These are phyloP conservation scores for Penicillium frequentans DNA, from an alignment of 2,329 filamentous ascomycete species.

Conservation along the genomic window DNA sequence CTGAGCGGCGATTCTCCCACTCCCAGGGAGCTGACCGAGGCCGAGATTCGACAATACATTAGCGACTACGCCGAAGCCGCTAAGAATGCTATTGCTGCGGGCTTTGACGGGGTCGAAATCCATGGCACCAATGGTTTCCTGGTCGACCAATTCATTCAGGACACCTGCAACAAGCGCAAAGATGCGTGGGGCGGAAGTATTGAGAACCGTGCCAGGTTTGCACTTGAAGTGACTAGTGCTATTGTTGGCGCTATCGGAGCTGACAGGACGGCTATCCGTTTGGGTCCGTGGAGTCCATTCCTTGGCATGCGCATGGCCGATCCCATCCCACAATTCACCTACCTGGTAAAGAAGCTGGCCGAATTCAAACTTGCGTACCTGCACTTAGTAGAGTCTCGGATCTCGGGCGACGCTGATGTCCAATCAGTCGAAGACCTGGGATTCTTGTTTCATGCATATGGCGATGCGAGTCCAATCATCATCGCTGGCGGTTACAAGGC, in stretches of 20 bases:
- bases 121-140: slow-evolving; percentile 53
- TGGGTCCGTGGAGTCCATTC: slow-evolving; percentile 44
- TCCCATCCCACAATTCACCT: slow-evolving; percentile 62
- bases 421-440: no score
- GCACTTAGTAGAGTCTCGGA: slow-evolving; percentile 35
- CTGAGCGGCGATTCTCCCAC: background rate
- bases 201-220: slow-evolving; percentile 55
- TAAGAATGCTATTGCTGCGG: slow-evolving; percentile 54
- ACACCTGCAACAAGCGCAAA: slow-evolving; percentile 48
- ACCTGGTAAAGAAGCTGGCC: slow-evolving; percentile 55
- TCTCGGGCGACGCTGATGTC: no score
- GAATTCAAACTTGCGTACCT: slow-evolving; percentile 59
- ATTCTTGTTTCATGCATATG: slow-evolving; percentile 43
- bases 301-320: slow-evolving; percentile 59
- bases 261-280: slow-evolving; percentile 46
- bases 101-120: slow-evolving; percentile 55
- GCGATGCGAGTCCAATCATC: slow-evolving; percentile 47
- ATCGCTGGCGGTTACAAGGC: slow-evolving; percentile 51
- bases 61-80: slow-evolving; percentile 48
- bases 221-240: slow-evolving; percentile 49
- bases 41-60: slow-evolving; percentile 47
- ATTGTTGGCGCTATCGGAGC: slow-evolving; percentile 29
- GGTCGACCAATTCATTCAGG: slow-evolving; percentile 53
- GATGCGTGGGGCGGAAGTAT: slow-evolving; percentile 54
- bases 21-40: slow-evolving; percentile 31